Percentiles rank a stretch among this genome's conserved stretches.
phyloP scores from a whole-genome alignment of 345 rosid species.

The Brassica nigra region DNA sequence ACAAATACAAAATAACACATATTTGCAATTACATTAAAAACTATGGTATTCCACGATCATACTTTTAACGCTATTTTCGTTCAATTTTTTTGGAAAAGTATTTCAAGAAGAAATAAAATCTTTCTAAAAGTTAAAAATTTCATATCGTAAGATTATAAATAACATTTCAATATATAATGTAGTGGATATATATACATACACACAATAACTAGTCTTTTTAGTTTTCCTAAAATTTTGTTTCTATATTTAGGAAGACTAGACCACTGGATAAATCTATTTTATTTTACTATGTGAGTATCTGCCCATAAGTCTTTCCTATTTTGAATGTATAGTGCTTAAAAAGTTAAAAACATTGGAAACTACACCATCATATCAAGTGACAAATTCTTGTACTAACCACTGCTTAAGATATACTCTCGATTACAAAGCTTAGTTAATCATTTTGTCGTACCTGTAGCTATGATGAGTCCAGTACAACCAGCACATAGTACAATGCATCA shows the following conservation, averaged over 20 bases:
- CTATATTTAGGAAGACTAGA: neutral
- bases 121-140: neutral
- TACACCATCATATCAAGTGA: conserved; percentile 23
- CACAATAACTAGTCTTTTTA: too few relatives aligned
- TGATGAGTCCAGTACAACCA: conserved; percentile 6
- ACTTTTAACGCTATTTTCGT: neutral
- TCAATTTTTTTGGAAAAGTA: neutral
- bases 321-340: neutral
- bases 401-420: conserved; percentile 9
- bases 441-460: conserved; percentile 17
- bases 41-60: too few relatives aligned
- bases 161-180: too few relatives aligned
- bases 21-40: too few relatives aligned
- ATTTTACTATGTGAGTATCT: too few relatives aligned
- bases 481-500: conserved; percentile 14
- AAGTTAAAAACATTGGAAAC: neutral
- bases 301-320: too few relatives aligned
- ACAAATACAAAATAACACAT: neutral
- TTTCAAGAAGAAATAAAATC: neutral
- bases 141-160: too few relatives aligned
- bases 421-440: conserved; percentile 15
- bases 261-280: neutral
- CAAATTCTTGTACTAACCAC: conserved; percentile 19
- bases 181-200: too few relatives aligned
- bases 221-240: neutral